These are phyloP conservation scores for Astrocystis sublimbata DNA, from an alignment of 495 filamentous ascomycete genomes.

Conservation along the genomic window DNA sequence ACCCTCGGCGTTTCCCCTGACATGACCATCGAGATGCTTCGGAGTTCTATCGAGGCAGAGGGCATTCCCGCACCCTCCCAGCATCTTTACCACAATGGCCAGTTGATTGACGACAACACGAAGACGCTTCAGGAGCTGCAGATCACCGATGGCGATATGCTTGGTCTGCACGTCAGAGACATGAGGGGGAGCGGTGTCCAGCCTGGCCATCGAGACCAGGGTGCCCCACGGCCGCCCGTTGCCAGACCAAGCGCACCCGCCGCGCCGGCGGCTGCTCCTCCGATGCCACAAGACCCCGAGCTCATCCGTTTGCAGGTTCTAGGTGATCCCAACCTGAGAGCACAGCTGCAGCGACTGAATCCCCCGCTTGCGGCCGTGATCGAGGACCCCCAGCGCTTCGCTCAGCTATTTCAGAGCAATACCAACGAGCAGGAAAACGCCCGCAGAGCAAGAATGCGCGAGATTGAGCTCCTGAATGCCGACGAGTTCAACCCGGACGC, in stretches of 20 bases:
- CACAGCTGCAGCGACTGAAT: slow-evolving; percentile 64
- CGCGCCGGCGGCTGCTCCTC: slow-evolving; percentile 21
- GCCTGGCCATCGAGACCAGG: slow-evolving; percentile 29
- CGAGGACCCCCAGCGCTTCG: slow-evolving; percentile 76
- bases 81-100: slow-evolving; percentile 87
- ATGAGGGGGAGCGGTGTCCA: slow-evolving; percentile 46
- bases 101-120: slow-evolving; percentile 70
- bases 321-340: slow-evolving; percentile 70
- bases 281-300: slow-evolving; percentile 66
- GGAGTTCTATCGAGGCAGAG: slow-evolving; percentile 72
- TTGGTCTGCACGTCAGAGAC: slow-evolving; percentile 75
- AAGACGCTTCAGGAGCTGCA: slow-evolving; percentile 80
- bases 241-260: slow-evolving; percentile 21
- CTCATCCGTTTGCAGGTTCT: slow-evolving; percentile 78
- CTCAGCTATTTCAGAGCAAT: slow-evolving; percentile 64
- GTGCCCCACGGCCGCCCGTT: slow-evolving; percentile 28
- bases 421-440: slow-evolving; percentile 66
- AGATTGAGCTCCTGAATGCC: slow-evolving; percentile 74
- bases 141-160: slow-evolving; percentile 88
- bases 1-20: slow-evolving; percentile 79
- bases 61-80: slow-evolving; percentile 57
- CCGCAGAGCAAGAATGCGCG: slow-evolving; percentile 73
- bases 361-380: slow-evolving; percentile 76
- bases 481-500: slow-evolving; percentile 91
- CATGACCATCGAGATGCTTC: slow-evolving; percentile 84